Conservation (phyloP, 2,329 filamentous ascomycete species). For the Stagonosporopsis rhizophila region DNA sequence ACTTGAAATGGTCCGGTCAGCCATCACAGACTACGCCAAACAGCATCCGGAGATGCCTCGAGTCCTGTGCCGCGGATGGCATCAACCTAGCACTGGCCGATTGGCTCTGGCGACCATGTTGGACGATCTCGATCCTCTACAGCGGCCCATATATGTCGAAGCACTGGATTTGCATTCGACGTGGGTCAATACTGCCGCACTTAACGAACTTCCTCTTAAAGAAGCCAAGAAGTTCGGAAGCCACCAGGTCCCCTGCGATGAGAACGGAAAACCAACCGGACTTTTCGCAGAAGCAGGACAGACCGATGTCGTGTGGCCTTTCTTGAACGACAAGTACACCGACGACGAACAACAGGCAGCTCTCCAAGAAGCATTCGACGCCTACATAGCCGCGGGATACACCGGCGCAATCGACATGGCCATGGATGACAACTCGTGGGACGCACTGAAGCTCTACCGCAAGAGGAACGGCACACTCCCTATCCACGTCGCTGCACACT, state of each 20-base stretch:
- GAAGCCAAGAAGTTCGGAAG: constrained; percentile 32
- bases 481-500: constrained; percentile 59
- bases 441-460: constrained; percentile 44
- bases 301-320: constrained; percentile 54
- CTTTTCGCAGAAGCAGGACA: constrained; percentile 20
- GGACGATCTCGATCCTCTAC: constrained; percentile 54
- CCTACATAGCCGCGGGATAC: constrained; percentile 58
- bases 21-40: constrained; percentile 52
- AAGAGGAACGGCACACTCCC: constrained; percentile 36
- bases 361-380: constrained; percentile 53
- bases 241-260: constrained; percentile 16
- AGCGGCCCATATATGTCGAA: constrained; percentile 59
- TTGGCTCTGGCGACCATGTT: constrained; percentile 54
- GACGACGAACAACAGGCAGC: constrained; percentile 55
- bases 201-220: constrained; percentile 55
- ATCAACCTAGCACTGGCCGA: constrained; percentile 56
- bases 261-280: constrained; percentile 16
- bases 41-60: constrained; percentile 52
- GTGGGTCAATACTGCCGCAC: constrained; percentile 59
- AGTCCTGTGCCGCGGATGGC: constrained; percentile 58
- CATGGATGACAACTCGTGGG: constrained; percentile 21
- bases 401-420: constrained; percentile 63
- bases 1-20: constrained; percentile 54
- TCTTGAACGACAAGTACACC: constrained; percentile 54
- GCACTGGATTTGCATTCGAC: constrained; percentile 61